phyloP scores from a whole-genome alignment of 2,329 filamentous ascomycete genomes.

The Fusarium irregulare region DNA sequence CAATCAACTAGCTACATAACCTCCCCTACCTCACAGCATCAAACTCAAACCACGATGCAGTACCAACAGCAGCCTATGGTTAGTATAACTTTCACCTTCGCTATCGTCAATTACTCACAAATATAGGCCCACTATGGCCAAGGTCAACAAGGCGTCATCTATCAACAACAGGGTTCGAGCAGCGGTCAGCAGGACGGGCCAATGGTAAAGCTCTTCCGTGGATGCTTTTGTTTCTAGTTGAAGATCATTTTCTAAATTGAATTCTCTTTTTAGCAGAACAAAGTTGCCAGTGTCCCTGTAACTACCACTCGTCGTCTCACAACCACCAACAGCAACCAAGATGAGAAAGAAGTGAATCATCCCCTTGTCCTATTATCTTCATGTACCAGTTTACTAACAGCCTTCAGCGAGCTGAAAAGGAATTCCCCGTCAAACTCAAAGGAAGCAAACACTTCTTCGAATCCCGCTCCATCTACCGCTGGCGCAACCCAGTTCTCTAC shows the following conservation, averaged over 20 bases:
- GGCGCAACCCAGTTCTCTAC: constrained; percentile 41
- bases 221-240: constrained; percentile 44
- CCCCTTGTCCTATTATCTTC: not conserved
- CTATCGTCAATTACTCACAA: constrained; percentile 8
- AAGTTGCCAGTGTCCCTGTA: constrained; percentile 30
- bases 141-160: constrained; percentile 36
- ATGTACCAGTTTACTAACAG: constrained; percentile 12
- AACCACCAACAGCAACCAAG: constrained; percentile 14
- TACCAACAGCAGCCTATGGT: constrained; percentile 40
- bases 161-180: constrained; percentile 38
- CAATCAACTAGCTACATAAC: constrained; percentile 24
- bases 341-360: constrained; percentile 35
- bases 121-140: constrained; percentile 34
- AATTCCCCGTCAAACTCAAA: constrained; percentile 44
- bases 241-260: constrained; percentile 36
- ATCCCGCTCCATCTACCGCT: constrained; percentile 33
- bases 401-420: constrained; percentile 37
- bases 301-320: constrained; percentile 26
- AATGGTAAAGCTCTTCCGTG: constrained; percentile 47
- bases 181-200: constrained; percentile 41
- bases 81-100: not conserved
- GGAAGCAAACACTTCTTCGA: constrained; percentile 40
- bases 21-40: constrained; percentile 22
- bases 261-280: constrained; percentile 39
- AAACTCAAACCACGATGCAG: constrained; percentile 37